These are phyloP conservation scores for Neofusicoccum kwambonambiense DNA, from an alignment of 2,329 filamentous ascomycete genomes.

Conservation along the genomic window DNA sequence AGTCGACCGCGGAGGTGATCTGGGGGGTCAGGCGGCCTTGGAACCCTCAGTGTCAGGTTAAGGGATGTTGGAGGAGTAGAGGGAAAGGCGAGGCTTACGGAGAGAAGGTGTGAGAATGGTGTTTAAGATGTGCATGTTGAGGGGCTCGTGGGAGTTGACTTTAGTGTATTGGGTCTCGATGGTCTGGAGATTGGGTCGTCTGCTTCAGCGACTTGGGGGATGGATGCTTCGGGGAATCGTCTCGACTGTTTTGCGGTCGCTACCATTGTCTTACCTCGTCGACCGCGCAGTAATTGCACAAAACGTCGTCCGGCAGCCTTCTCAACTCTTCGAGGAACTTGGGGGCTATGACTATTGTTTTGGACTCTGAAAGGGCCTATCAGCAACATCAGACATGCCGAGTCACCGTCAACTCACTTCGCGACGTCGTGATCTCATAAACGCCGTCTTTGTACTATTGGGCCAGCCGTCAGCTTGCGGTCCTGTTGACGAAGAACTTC, in stretches of 20 bases:
- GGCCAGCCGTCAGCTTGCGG: constrained; percentile 15
- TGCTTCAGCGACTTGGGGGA: background rate
- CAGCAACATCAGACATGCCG: background rate
- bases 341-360: constrained; percentile 27
- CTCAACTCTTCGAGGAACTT: constrained; percentile 33
- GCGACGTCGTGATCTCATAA: constrained; percentile 25
- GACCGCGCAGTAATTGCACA: constrained; percentile 30
- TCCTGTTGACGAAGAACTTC: background rate
- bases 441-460: constrained; percentile 30
- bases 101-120: constrained; percentile 34
- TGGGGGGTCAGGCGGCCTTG: constrained; percentile 30
- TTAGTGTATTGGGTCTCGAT: constrained; percentile 35
- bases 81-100: constrained; percentile 21
- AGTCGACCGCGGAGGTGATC: constrained; percentile 30
- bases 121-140: constrained; percentile 27
- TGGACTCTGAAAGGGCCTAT: constrained; percentile 10
- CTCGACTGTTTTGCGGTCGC: background rate
- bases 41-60: constrained; percentile 18
- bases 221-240: constrained; percentile 14
- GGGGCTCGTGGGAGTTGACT: constrained; percentile 23
- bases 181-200: constrained; percentile 19
- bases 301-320: constrained; percentile 32
- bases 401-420: background rate
- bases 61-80: background rate
- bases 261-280: constrained; percentile 23